phyloP scores from a whole-genome alignment of 768 basidiomycete genomes.

The Agrocybe praecox region DNA sequence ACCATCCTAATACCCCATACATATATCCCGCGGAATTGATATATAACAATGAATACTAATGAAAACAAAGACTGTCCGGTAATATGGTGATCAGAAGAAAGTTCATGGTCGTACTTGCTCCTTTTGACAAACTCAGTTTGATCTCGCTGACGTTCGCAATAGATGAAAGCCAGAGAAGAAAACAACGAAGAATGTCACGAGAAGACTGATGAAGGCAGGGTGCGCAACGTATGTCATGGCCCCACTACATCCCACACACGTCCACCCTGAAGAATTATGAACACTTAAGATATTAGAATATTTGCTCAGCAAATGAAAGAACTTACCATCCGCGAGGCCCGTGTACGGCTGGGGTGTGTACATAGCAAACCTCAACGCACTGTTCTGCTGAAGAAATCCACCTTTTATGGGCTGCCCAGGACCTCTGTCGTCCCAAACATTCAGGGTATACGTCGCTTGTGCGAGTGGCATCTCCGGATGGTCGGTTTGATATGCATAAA shows the following conservation, averaged over 20 bases:
- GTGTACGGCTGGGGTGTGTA: conserved; percentile 81
- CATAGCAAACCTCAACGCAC: conserved; percentile 76
- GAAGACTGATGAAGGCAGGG: conserved; percentile 56
- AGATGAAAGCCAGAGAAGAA: conserved; percentile 66
- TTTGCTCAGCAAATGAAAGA: neutral
- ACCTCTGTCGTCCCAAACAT: conserved; percentile 84
- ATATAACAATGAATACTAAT: too few species aligned
- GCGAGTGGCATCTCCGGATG: conserved; percentile 68
- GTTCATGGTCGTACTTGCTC: too few species aligned
- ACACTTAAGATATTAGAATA: neutral
- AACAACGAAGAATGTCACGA: conserved; percentile 62
- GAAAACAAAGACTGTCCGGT: too few species aligned
- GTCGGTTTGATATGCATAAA: conserved; percentile 70
- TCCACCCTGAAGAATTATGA: conserved; percentile 48
- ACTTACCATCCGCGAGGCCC: conserved; percentile 44
- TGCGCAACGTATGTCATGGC: conserved; percentile 43
- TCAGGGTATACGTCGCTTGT: conserved; percentile 74
- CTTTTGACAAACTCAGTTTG: too few species aligned
- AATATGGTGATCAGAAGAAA: too few species aligned
- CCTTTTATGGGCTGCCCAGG: conserved; percentile 55
- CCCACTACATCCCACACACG: conserved; percentile 50
- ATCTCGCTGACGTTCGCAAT: conserved; percentile 39
- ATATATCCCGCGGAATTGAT: too few species aligned
- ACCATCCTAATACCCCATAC: too few species aligned
- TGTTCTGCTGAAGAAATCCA: conserved; percentile 72